phyloP scores from a whole-genome alignment of 2,329 filamentous ascomycete species.

The Ambrosiella xylebori region DNA sequence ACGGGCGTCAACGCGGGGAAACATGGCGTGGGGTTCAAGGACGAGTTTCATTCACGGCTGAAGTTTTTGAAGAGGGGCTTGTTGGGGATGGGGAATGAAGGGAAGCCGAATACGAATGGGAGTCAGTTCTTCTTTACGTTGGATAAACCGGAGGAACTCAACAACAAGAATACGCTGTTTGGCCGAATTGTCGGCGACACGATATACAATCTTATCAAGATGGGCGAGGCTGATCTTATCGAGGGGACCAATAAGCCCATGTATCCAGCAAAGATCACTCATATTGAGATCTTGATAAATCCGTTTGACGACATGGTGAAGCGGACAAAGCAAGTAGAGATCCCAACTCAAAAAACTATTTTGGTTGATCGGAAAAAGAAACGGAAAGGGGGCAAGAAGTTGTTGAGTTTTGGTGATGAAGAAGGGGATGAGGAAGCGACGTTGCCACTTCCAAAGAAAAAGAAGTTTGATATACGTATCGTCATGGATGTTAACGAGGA shows the following conservation, averaged over 20 bases:
- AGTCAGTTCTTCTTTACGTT: slow-evolving; percentile 97
- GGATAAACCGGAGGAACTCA: slow-evolving; percentile 67
- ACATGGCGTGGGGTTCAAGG: slow-evolving; percentile 46
- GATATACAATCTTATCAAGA: slow-evolving; percentile 88
- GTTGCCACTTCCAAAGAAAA: slow-evolving; percentile 49
- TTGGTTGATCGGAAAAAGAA: slow-evolving; percentile 42
- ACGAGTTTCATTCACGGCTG: slow-evolving; percentile 82
- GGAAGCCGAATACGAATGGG: slow-evolving; percentile 61
- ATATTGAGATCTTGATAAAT: slow-evolving; percentile 61
- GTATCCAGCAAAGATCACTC: slow-evolving; percentile 66
- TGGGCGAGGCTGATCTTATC: slow-evolving; percentile 71
- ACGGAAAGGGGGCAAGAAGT: slow-evolving; percentile 56
- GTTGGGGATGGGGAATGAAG: slow-evolving; percentile 90
- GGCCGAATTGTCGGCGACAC: slow-evolving; percentile 83
- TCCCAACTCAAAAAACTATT: slow-evolving; percentile 23
- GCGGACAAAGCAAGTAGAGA: slow-evolving; percentile 30
- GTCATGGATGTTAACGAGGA: slow-evolving; percentile 37
- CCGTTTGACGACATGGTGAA: slow-evolving; percentile 70
- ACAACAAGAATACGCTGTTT: slow-evolving; percentile 83
- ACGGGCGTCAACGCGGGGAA: slow-evolving; percentile 42
- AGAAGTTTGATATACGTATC: slow-evolving; percentile 63
- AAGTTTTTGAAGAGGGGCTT: slow-evolving; percentile 86
- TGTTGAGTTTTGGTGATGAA: slow-evolving; percentile 62
- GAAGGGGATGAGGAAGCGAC: slow-evolving; percentile 36
- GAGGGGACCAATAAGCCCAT: slow-evolving; percentile 66